These are phyloP conservation scores for Multifurca ochricompacta DNA, from an alignment of 768 basidiomycete genomes.

Conservation along the genomic window DNA sequence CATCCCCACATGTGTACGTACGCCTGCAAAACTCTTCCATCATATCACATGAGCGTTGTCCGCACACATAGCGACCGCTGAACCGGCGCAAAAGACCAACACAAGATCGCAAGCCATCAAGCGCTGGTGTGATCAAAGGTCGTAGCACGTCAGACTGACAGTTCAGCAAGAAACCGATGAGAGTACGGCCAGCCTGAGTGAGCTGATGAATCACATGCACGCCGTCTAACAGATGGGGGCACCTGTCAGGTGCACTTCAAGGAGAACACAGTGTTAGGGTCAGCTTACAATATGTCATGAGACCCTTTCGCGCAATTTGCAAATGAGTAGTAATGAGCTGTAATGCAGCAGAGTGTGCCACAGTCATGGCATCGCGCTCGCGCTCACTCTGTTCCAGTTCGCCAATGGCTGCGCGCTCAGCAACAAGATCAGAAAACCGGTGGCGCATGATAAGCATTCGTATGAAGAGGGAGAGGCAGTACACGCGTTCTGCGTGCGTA, in stretches of 20 bases:
- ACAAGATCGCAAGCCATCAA: slow-evolving; percentile 82
- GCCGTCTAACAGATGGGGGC: slow-evolving; percentile 48
- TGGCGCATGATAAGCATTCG: slow-evolving; percentile 86
- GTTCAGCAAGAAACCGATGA: slow-evolving; percentile 80
- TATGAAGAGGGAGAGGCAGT: slow-evolving; percentile 83
- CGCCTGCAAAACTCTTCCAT: slow-evolving; percentile 94
- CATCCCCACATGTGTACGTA: slow-evolving; percentile 40
- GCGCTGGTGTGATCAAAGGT: slow-evolving; percentile 68
- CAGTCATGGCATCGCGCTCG: slow-evolving; percentile 71
- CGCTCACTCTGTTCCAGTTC: slow-evolving; percentile 53
- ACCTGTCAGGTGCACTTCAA: not conserved
- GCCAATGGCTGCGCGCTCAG: slow-evolving; percentile 49
- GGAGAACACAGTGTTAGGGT: slow-evolving; percentile 10
- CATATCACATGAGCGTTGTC: slow-evolving; percentile 81
- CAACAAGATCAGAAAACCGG: slow-evolving; percentile 70
- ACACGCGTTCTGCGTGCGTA: slow-evolving; percentile 80
- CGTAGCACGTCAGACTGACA: slow-evolving; percentile 77
- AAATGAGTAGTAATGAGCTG: slow-evolving; percentile 78
- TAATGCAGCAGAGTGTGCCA: slow-evolving; percentile 70
- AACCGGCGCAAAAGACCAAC: slow-evolving; percentile 83
- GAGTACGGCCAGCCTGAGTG: slow-evolving; percentile 86
- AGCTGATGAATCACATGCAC: slow-evolving; percentile 95
- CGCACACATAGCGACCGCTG: slow-evolving; percentile 88
- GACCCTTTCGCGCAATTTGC: slow-evolving; percentile 75
- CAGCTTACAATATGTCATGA: slow-evolving; percentile 90